A percentile compares a stretch with the other conserved stretches of the same genome.
phyloP scores from a whole-genome alignment of 495 filamentous ascomycete genomes.

The Penicillium taxi region DNA sequence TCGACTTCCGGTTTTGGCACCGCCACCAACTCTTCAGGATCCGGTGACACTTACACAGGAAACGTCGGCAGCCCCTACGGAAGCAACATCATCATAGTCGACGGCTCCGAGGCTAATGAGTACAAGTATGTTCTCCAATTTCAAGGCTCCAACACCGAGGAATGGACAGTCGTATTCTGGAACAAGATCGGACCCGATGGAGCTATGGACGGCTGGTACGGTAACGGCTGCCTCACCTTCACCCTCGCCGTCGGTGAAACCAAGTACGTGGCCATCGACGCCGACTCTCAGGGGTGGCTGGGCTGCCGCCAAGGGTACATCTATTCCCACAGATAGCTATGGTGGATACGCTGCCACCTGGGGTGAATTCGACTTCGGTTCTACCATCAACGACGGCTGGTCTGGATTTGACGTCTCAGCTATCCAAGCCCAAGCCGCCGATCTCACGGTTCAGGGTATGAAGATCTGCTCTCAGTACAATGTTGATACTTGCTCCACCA shows the following conservation, averaged over 20 bases:
- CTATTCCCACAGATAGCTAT: slow-evolving; percentile 21
- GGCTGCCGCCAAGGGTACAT: slow-evolving; percentile 24
- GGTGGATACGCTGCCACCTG: slow-evolving; percentile 36
- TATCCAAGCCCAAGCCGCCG: slow-evolving; percentile 30
- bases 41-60: slow-evolving; percentile 33
- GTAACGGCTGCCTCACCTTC: slow-evolving; percentile 32
- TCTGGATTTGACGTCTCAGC: slow-evolving; percentile 37
- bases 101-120: slow-evolving; percentile 17
- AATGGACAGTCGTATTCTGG: slow-evolving; percentile 42
- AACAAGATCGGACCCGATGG: slow-evolving; percentile 43
- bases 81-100: slow-evolving; percentile 43
- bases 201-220: slow-evolving; percentile 33
- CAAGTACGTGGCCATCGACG: slow-evolving; percentile 39
- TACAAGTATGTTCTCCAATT: slow-evolving; percentile 44
- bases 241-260: slow-evolving; percentile 34
- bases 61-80: slow-evolving; percentile 47
- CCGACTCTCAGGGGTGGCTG: slow-evolving; percentile 37
- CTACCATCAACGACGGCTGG: slow-evolving; percentile 28
- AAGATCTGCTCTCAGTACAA: slow-evolving; percentile 21
- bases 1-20: slow-evolving; percentile 26
- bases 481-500: slow-evolving; percentile 23
- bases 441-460: slow-evolving; percentile 28
- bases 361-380: slow-evolving; percentile 38
- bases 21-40: slow-evolving; percentile 20
- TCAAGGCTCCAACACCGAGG: slow-evolving; percentile 26